Conservation (phyloP, 495 filamentous ascomycete genomes). For the Penicillium pancosmium region DNA sequence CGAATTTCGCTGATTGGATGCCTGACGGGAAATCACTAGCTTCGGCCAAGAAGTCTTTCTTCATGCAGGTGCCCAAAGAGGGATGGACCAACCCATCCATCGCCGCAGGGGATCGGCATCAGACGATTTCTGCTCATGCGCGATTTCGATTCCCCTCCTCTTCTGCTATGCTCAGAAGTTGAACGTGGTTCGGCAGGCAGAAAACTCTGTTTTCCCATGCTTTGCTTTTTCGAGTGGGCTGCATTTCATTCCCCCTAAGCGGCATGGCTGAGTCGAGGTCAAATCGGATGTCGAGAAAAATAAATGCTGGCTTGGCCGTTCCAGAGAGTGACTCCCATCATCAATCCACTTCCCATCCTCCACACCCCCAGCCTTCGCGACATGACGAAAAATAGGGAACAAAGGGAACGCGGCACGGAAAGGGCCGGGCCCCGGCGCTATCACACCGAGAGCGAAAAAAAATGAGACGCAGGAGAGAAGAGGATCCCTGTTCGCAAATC, state of each 20-base stretch:
- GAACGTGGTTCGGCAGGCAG: constrained; percentile 19
- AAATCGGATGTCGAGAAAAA: constrained; percentile 1
- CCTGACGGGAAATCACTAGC: constrained; percentile 26
- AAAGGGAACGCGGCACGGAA: constrained; percentile 41
- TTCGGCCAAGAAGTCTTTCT: constrained; percentile 22
- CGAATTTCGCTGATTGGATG: constrained; percentile 45
- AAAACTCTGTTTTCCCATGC: constrained; percentile 13
- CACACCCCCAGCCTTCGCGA: neutral
- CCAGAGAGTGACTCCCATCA: neutral
- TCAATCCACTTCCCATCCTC: neutral
- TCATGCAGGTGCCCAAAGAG: constrained; percentile 34
- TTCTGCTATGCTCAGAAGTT: constrained; percentile 12
- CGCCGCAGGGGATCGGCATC: constrained; percentile 32
- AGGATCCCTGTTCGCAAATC: constrained; percentile 18
- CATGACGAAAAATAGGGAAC: neutral
- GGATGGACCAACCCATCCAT: constrained; percentile 33
- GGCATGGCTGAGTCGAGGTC: neutral
- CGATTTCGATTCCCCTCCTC: constrained; percentile 10
- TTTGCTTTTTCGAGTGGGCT: constrained; percentile 6
- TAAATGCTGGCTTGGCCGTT: neutral
- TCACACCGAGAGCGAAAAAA: constrained; percentile 21
- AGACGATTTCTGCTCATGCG: constrained; percentile 29
- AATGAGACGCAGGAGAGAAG: constrained; percentile 17
- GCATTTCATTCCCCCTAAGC: constrained; percentile 14
- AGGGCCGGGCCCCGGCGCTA: constrained; percentile 46